Percentiles rank a stretch among this genome's conserved stretches.
phyloP scores from a whole-genome alignment of 768 basidiomycete species.

The Tephrocybe sp. region DNA sequence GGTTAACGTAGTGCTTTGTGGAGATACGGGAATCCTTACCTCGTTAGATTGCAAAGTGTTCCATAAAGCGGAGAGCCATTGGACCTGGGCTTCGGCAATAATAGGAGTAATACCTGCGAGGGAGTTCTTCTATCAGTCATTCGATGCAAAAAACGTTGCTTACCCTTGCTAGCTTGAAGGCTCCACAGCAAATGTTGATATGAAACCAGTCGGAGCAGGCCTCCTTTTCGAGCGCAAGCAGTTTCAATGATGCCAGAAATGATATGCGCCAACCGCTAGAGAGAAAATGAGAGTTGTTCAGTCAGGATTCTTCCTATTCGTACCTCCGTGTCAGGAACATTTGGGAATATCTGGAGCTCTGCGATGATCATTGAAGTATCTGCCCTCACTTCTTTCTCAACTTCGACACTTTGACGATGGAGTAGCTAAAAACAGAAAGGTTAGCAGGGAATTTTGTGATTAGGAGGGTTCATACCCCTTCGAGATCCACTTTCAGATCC shows the following conservation, averaged over 20 bases:
- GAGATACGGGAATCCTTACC: conserved; percentile 19
- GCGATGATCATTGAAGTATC: conserved; percentile 25
- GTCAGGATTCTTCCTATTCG: not conserved
- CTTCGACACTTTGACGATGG: not conserved
- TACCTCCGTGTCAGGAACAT: conserved; percentile 3
- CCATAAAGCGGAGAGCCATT: conserved; percentile 57
- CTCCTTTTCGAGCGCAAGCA: conserved; percentile 27
- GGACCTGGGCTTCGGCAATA: conserved; percentile 33
- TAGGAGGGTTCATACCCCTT: conserved; percentile 17
- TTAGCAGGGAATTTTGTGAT: not conserved
- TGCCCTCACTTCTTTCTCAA: conserved; percentile 11
- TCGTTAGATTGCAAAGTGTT: conserved; percentile 16
- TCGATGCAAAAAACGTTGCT: conserved; percentile 11
- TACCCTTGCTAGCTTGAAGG: conserved; percentile 37
- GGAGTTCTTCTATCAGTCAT: not conserved
- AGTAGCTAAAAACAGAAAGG: conserved; percentile 5
- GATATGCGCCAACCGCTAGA: not conserved
- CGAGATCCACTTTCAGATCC: conserved; percentile 19
- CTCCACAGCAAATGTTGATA: conserved; percentile 63
- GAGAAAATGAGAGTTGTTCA: not conserved
- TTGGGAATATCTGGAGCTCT: conserved; percentile 33
- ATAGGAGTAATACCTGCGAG: conserved; percentile 29
- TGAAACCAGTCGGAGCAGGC: conserved; percentile 41
- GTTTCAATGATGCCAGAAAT: conserved; percentile 35
- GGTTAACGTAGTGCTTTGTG: not conserved